Evolutionary conservation across 352 stramenopile genomes (phyloP).

Genomic region (Phytophthora capsici): DNA sequence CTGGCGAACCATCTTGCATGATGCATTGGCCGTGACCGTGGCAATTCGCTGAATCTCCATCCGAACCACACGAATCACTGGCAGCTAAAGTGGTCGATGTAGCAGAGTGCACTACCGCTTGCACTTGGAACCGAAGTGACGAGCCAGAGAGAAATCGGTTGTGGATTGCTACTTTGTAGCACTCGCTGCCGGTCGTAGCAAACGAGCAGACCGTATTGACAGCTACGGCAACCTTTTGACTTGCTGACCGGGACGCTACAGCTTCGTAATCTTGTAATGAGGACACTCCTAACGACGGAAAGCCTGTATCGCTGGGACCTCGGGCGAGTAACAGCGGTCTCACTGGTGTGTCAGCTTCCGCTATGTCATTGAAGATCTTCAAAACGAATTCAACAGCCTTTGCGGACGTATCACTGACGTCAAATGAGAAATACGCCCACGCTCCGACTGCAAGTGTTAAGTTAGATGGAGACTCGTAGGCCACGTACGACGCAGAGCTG

Average conservation of each 20-base stretch:
- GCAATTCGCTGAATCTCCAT: slow-evolving; percentile 46
- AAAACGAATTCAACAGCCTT: slow-evolving; percentile 57
- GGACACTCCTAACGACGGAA: slow-evolving; percentile 53
- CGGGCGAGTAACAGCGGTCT: slow-evolving; percentile 68
- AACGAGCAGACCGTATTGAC: slow-evolving; percentile 57
- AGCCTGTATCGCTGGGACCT: slow-evolving; percentile 52
- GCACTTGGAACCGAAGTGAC: slow-evolving; percentile 49
- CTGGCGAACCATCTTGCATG: slow-evolving; percentile 27
- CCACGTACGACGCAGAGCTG: slow-evolving; percentile 31
- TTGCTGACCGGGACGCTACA: slow-evolving; percentile 22
- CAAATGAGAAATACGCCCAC: slow-evolving; percentile 75
- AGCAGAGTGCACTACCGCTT: slow-evolving; percentile 46
- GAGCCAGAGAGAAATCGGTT: slow-evolving; percentile 66
- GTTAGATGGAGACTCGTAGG: slow-evolving; percentile 32
- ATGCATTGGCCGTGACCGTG: slow-evolving; percentile 62
- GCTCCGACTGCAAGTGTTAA: slow-evolving; percentile 47
- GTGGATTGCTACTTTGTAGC: slow-evolving; percentile 77
- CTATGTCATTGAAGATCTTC: slow-evolving; percentile 50
- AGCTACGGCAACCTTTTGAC: slow-evolving; percentile 51
- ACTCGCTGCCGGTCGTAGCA: slow-evolving; percentile 40
- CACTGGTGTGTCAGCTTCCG: slow-evolving; percentile 41
- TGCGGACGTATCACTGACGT: slow-evolving; percentile 51
- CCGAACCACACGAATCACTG: slow-evolving; percentile 4
- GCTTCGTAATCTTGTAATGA: slow-evolving; percentile 63
- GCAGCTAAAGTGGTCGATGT: not conserved